Evolutionary conservation across 768 basidiomycete genomes (phyloP), one percentile per base, ranked within the genome.

Genomic region (Amanita exitialis): DNA sequence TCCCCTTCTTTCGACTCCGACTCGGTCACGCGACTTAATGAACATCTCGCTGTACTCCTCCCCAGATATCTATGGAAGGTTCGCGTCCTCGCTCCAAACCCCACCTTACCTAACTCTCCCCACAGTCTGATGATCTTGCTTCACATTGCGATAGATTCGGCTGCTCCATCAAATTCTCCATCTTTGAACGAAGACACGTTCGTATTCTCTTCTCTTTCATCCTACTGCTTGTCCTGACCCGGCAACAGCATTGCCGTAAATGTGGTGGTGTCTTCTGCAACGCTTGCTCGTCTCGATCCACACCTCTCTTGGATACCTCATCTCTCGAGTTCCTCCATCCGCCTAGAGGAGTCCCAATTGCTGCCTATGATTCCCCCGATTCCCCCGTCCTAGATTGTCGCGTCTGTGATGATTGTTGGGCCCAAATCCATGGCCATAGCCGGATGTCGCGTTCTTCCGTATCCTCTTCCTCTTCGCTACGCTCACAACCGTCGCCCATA

Each of bases 211-310:
- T 30, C n/a, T 50, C 49, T 18, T 30, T 50, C 46, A 30, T n/a
- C 28, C 21, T 50, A 15, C 44, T 25, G 27, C 23, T 42, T 59
- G 65, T 55, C 59, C 58, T 56, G 59, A 52, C 54, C 49, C 48
- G 45, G 54, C 49, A 36, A 61, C 39, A 86, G 83, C 88, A 90
- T 54, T 90, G 88, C 65, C 78, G 88, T 63, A 90, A 89, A 62
- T 90, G 88, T 57, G 88, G 88, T 45, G 86, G 85, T 55, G 69
- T 90, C 27, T 89, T 81, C 62, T 90, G 88, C 66, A 63, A 64
- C 44, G 64, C 73, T 5, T 90, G 88, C 62, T 76, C 80, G 1
- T 67, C 75, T 5, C 76, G 76, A 49, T 60, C 70, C 5, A 87
- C 83, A 0, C 68, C 76, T 10, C 78, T 90, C 3, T 75, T 90